These are phyloP conservation scores for Penicillium coffeae DNA, from an alignment of 495 filamentous ascomycete genomes.

Conservation along the genomic window DNA sequence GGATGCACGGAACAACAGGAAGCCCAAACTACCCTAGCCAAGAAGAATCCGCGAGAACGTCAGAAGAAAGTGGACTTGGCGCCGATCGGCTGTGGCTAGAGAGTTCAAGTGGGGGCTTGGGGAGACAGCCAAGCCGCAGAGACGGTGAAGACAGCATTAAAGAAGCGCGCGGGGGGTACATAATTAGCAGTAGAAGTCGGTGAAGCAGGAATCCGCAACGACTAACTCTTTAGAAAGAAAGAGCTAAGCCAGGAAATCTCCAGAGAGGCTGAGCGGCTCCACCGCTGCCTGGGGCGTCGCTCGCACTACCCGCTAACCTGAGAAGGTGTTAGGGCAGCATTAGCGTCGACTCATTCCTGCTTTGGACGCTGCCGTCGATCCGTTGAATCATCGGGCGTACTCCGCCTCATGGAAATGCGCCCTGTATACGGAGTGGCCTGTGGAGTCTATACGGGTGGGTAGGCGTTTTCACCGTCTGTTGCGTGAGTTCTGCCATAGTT, in stretches of 20 bases:
- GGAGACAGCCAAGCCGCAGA: slow-evolving; percentile 5
- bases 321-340: too few species aligned
- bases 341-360: neutral
- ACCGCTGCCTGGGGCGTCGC: neutral
- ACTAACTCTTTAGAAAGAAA: too few species aligned
- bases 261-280: neutral
- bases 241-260: too few species aligned
- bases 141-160: slow-evolving; percentile 14
- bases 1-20: neutral
- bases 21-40: neutral
- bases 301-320: neutral
- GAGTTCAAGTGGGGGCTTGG: too few species aligned
- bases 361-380: too few species aligned
- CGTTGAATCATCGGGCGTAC: slow-evolving; percentile 6
- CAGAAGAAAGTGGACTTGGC: neutral
- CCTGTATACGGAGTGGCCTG: neutral
- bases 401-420: slow-evolving; percentile 1
- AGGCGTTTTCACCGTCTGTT: neutral
- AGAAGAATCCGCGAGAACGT: neutral
- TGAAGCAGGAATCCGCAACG: too few species aligned
- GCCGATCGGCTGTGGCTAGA: slow-evolving; percentile 4
- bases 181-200: slow-evolving; percentile 8
- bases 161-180: too few species aligned
- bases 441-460: too few species aligned
- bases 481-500: neutral